phyloP scores from a whole-genome alignment of 345 rosid genomes.

The Lumnitzera littorea region DNA sequence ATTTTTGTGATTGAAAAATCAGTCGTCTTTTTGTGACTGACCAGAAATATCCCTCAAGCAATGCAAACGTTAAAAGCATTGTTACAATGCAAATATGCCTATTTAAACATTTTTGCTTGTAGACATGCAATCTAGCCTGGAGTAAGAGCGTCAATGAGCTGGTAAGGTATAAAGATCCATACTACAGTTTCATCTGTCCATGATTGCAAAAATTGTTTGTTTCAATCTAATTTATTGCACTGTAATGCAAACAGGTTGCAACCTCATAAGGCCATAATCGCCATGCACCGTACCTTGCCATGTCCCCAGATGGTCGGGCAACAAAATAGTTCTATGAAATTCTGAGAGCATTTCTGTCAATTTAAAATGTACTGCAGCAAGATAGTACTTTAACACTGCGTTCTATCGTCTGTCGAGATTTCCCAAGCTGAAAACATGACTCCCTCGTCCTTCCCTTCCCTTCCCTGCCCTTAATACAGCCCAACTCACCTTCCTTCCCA shows the following conservation, averaged over 20 bases:
- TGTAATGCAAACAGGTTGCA: conserved; percentile 45
- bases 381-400: too few species aligned
- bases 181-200: background rate
- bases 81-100: too few species aligned
- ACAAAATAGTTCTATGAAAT: background rate
- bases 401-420: too few species aligned
- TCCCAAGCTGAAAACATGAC: too few species aligned
- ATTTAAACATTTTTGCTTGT: background rate
- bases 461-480: too few species aligned
- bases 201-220: too few species aligned
- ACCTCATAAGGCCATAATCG: conserved; percentile 85
- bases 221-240: background rate
- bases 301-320: conserved; percentile 92
- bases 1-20: too few species aligned
- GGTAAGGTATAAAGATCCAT: conserved; percentile 53
- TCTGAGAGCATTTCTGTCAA: background rate
- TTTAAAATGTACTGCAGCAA: background rate
- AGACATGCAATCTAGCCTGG: conserved; percentile 95
- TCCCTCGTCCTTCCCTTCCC: too few species aligned
- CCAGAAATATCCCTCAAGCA: background rate
- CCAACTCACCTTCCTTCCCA: too few species aligned
- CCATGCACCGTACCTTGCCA: conserved; percentile 88
- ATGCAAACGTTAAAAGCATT: background rate
- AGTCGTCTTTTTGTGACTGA: too few species aligned
- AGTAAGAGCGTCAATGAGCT: conserved; percentile 95